phyloP scores from a whole-genome alignment of 352 stramenopile genomes.

The Saprolegnia parasitica region DNA sequence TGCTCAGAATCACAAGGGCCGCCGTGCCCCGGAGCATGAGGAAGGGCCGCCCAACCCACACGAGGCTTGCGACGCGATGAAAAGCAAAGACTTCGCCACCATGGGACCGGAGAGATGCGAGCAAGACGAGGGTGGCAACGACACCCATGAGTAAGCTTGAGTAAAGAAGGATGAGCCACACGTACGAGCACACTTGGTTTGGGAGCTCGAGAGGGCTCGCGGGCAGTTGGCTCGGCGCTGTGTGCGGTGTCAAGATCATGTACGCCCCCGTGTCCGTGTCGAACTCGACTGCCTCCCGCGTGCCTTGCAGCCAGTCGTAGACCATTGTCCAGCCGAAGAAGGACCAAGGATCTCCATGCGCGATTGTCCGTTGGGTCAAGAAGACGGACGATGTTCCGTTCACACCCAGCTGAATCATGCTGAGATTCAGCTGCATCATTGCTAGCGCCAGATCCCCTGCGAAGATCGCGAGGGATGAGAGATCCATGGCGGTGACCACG shows the following conservation, averaged over 20 bases:
- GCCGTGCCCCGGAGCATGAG: constrained; percentile 11
- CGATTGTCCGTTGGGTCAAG: constrained; percentile 14
- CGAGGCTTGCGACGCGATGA: constrained; percentile 8
- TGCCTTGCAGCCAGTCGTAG: constrained; percentile 23
- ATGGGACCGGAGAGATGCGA: neutral
- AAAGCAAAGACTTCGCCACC: constrained; percentile 5
- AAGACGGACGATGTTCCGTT: neutral
- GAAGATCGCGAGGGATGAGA: neutral
- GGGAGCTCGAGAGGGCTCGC: constrained; percentile 20
- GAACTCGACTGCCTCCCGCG: constrained; percentile 9
- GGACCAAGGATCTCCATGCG: constrained; percentile 7
- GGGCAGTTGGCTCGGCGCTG: neutral
- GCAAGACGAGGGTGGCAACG: neutral
- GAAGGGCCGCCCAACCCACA: constrained; percentile 22
- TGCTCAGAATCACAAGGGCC: constrained; percentile 15
- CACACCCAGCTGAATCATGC: constrained; percentile 15
- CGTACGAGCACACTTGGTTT: constrained; percentile 11
- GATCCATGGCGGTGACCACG: neutral
- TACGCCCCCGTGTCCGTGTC: neutral
- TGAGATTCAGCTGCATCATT: neutral
- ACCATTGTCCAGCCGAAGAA: constrained; percentile 24
- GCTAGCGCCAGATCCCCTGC: neutral
- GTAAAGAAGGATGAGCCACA: constrained; percentile 18
- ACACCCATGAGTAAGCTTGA: neutral
- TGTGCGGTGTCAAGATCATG: neutral